Evolutionary conservation across 2,329 filamentous ascomycete species (phyloP).

Genomic region (Triangularia verruculosa): DNA sequence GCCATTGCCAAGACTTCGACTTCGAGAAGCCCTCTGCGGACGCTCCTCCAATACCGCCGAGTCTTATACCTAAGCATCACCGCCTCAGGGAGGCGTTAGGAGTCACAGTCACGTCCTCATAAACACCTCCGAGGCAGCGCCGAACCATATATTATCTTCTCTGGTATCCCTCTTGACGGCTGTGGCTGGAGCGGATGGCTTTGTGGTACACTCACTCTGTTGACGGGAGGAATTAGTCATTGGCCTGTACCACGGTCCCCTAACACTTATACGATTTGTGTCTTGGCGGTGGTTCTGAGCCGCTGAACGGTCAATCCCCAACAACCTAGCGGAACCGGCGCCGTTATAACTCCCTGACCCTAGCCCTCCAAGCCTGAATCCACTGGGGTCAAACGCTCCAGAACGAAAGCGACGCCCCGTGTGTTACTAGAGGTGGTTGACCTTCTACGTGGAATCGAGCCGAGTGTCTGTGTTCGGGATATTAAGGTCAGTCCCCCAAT

Average conservation of each 20-base stretch:
- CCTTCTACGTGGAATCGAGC: not conserved
- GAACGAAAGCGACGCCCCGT: not conserved
- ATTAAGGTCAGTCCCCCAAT: not conserved
- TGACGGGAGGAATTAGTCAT: slow-evolving; percentile 3
- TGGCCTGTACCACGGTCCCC: not conserved
- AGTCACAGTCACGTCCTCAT: not conserved
- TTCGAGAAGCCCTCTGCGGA: slow-evolving; percentile 4
- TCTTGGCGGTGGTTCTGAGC: slow-evolving; percentile 3
- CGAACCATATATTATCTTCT: not conserved
- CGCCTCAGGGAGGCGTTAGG: slow-evolving; percentile 1
- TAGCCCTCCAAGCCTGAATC: slow-evolving; percentile 7
- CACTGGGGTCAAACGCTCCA: slow-evolving; percentile 15
- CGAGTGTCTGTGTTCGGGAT: not conserved
- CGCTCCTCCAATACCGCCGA: not conserved
- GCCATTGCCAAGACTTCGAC: slow-evolving; percentile 11
- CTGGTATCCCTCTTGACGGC: not conserved
- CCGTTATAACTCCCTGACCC: slow-evolving; percentile 15
- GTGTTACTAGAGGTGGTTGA: not conserved
- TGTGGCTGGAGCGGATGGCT: not conserved
- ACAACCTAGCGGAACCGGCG: slow-evolving; percentile 15
- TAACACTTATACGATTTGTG: slow-evolving; percentile 3
- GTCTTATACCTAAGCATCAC: not conserved
- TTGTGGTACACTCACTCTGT: not conserved
- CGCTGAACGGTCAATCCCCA: slow-evolving; percentile 1
- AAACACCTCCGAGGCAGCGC: not conserved